Evolutionary conservation across 1,284 basidiomycete species (phyloP).

Genomic region (Phenoliferia sp.): DNA sequence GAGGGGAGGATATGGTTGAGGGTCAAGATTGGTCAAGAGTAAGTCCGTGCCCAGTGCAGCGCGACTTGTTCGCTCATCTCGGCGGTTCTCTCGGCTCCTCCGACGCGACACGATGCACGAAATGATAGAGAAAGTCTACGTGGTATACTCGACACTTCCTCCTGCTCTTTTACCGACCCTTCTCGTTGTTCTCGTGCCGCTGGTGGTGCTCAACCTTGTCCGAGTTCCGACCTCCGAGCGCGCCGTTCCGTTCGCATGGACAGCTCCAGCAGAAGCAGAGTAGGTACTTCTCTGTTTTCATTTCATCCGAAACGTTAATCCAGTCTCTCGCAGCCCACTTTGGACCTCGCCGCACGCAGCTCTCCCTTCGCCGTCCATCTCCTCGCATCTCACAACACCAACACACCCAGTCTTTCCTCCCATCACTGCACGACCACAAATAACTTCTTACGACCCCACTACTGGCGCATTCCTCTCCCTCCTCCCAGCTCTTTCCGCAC

Average conservation of each 20-base stretch:
- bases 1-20: too few relatives aligned
- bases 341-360: rapidly evolving
- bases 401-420: conserved; percentile 6
- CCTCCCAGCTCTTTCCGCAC: conserved; percentile 59
- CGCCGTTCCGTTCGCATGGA: conserved; percentile 12
- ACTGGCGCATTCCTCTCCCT: conserved; percentile 73
- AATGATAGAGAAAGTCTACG: too few relatives aligned
- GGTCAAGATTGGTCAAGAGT: too few relatives aligned
- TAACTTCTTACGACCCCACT: conserved; percentile 87
- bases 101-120: too few relatives aligned
- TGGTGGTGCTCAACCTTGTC: too few relatives aligned
- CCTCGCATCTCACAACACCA: conserved; percentile 9
- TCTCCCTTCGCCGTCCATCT: conserved; percentile 4
- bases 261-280: conserved; percentile 10
- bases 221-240: conserved; percentile 9
- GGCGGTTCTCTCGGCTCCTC: too few relatives aligned
- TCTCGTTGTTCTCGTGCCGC: too few relatives aligned
- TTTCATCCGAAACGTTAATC: neutral
- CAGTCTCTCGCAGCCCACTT: neutral
- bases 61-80: too few relatives aligned
- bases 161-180: too few relatives aligned
- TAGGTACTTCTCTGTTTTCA: neutral
- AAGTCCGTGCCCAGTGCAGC: too few relatives aligned
- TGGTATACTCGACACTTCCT: too few relatives aligned
- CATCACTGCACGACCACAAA: conserved; percentile 48